phyloP scores from a whole-genome alignment of 2,329 filamentous ascomycete genomes.

The Fusarium graminum region DNA sequence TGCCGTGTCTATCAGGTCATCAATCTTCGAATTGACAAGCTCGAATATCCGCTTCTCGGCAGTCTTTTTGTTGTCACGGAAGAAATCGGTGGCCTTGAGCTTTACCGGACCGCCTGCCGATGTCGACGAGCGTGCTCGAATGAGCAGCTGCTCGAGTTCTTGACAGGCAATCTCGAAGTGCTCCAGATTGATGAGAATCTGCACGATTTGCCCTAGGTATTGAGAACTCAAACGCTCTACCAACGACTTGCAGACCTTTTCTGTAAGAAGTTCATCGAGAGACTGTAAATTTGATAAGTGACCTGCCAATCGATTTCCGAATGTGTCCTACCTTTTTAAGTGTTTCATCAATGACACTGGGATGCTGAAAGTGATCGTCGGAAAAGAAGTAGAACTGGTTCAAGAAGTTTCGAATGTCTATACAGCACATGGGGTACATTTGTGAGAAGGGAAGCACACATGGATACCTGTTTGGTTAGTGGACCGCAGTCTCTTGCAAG shows the following conservation, averaged over 20 bases:
- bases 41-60: constrained; percentile 99
- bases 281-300: constrained; percentile 67
- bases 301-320: no score
- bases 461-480: constrained; percentile 74
- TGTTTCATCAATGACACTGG: constrained; percentile 90
- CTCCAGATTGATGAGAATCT: constrained; percentile 97
- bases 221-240: constrained; percentile 91
- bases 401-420: constrained; percentile 96
- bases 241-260: constrained; percentile 91
- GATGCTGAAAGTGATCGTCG: constrained; percentile 94
- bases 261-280: constrained; percentile 92
- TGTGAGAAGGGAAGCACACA: constrained; percentile 97
- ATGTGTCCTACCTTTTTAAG: constrained; percentile 73
- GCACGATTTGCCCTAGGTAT: constrained; percentile 96
- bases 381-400: constrained; percentile 99
- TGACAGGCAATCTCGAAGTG: constrained; percentile 95
- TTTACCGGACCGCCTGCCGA: constrained; percentile 84
- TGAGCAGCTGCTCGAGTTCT: constrained; percentile 88
- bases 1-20: constrained; percentile 95
- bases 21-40: constrained; percentile 97
- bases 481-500: not conserved
- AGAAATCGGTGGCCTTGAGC: constrained; percentile 86
- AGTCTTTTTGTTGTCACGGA: constrained; percentile 90
- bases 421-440: constrained; percentile 99
- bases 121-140: constrained; percentile 84